Percentiles rank a stretch among this genome's conserved stretches.
Conservation (phyloP, 106 monocot genomes). For the Platanthera zijinensis region DNA sequence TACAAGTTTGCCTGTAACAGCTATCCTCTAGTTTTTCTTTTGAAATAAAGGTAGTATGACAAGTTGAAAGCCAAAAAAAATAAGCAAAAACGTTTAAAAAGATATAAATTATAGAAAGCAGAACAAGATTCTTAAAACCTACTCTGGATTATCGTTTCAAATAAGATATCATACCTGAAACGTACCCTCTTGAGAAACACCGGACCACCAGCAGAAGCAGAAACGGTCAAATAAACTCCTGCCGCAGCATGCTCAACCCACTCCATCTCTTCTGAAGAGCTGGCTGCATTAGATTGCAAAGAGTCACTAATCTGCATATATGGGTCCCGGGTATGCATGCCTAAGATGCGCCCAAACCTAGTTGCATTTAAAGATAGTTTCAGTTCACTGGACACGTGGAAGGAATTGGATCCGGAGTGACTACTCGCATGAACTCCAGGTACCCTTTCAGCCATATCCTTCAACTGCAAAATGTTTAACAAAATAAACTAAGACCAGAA, state of each 20-base stretch:
- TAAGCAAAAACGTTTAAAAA: too few species aligned
- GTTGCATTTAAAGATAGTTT: not conserved
- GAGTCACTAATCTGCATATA: not conserved
- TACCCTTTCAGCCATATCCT: slow-evolving; percentile 48
- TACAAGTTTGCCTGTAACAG: too few species aligned
- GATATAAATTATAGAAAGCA: too few species aligned
- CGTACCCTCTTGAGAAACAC: slow-evolving; percentile 51
- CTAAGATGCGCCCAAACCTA: not conserved
- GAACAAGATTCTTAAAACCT: too few species aligned
- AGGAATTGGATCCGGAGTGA: slow-evolving; percentile 7
- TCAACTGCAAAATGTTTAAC: slow-evolving; percentile 33
- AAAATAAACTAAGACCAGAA: too few species aligned
- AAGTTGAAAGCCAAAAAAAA: too few species aligned
- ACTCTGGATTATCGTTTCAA: too few species aligned
- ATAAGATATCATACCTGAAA: slow-evolving; percentile 39
- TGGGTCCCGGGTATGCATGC: not conserved
- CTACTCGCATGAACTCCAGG: slow-evolving; percentile 22
- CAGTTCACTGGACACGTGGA: not conserved
- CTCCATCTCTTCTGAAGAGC: slow-evolving; percentile 15
- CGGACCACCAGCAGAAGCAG: slow-evolving; percentile 33
- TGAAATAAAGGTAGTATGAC: too few species aligned
- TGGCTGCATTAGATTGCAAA: not conserved
- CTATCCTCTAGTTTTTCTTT: too few species aligned
- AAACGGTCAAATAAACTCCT: slow-evolving; percentile 54
- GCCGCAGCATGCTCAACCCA: slow-evolving; percentile 58